Base-by-base conservation (phyloP, 169 alveolate species). In the Eimeria maxima region DNA sequence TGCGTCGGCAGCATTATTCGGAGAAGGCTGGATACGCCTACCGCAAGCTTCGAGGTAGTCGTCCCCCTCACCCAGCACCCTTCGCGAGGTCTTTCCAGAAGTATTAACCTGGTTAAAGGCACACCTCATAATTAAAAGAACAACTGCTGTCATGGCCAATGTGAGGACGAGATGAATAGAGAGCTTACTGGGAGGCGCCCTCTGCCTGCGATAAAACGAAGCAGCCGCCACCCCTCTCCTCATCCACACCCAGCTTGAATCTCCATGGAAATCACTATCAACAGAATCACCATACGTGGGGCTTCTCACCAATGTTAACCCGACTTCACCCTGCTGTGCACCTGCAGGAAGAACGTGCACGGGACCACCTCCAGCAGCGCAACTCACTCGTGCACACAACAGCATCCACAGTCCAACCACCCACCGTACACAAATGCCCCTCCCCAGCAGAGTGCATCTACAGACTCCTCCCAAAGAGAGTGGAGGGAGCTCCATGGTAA, bases 61-160 rank as follows among this genome's bases (percentile, higher is more conserved):
- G 6, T 14, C 83, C 29, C 55, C 50, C 16, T 38, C 50, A 16
- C 55, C 83, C 55, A 73, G 53, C 11, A 53, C 33, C 83, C 83
- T 73, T 14, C 53, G 83, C 27, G 83, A 73, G 13, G 18, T 55
- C 53, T 0, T 38, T 14, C 0, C 83, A 73, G 1, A 29, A n/a
- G 55, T 6, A 16, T 38, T 33, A 16, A 53, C 55, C 16, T 38
- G 83, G 20, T 6, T n/a, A 16, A 38, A 33, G 33, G 53, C 83
- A 27, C 83, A 73, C 53, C 53, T 33, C 83, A 33, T 6, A 38
- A 73, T 73, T 18, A 73, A 33, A 73, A 73, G 29, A 14, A 29
- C 83, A 73, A 73, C 27, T 18, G 83, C 83, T 73, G 83, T 55
- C 50, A 73, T 2, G 14, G 83, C 83, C 83, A 33, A 24, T 38